Evolutionary conservation across 257 asterid genomes (phyloP), one percentile per base, ranked within the genome.

Genomic region (Hygrophila difformis): DNA sequence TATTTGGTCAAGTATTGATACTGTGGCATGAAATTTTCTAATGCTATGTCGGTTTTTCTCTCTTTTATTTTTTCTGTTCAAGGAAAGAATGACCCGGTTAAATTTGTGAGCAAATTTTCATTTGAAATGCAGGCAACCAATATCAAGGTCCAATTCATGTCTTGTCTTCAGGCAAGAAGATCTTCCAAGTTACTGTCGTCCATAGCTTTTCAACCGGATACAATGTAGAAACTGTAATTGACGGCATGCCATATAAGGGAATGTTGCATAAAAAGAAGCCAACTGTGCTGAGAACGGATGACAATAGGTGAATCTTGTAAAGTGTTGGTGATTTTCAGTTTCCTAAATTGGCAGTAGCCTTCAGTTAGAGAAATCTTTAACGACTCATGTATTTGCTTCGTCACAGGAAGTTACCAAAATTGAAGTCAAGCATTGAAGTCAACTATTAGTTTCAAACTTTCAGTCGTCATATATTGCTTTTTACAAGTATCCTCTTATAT

Each of bases 231-330:
- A 86, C 99, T 52, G 26, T 78, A 52, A 82, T 91, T 21, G 94
- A 83, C 61, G 99, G 96, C n/a, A n/a, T n/a, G 74, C 80, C 69
- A 57, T 84, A 85, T 52, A 82, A 76, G 49, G 99, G 99, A 53
- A 56, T 91, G 39, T 31, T 91, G n/a, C n/a, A n/a, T n/a, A n/a
- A n/a, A 34, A 70, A 69, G 47, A 77, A 69, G 66, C 75, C 74
- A 43, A 64, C 53, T 60, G 58, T 71, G 42, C 33, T 41, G 61
- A 61, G 66, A 70, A 57, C 52, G 43, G 59, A 66, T 13, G 61
- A 45, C 37, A 70, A 40, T 39, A 67, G 78, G 94, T 82, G 57
- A 65, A 55, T 42, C 28, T 61, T 44, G 19, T 47, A 51, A 38
- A 15, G 12, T 49, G 55, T 44, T 50, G 14, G 39, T 36, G 12